Base-by-base conservation (phyloP, 169 alveolate species). In the Plasmodium ovale region DNA sequence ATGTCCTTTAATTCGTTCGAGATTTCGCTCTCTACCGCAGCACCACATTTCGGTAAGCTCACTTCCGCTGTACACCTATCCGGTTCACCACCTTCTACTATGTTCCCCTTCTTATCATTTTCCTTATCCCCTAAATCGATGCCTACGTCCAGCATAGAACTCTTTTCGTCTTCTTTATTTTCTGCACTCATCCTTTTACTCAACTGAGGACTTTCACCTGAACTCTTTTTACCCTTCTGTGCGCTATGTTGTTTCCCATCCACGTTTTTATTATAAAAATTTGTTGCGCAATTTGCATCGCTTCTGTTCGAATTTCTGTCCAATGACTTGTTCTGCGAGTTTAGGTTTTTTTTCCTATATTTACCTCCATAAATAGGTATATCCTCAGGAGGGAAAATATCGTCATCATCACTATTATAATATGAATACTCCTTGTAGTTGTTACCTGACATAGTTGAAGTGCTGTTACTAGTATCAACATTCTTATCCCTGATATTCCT, bases 301-400 rank as follows among this genome's bases (percentile, higher is more conserved):
- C 27, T 82, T 53, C 35, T 44, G 23, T 64, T 19, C 3, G 79
- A 82, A 82, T 59, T 65, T 16, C 68, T 65, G 56, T 23, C 37
- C 42, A 82, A 19, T 5, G 82, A 21, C 23, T 65, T 82, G 65
- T 65, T 58, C 49, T 65, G 64, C n/a, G 47, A 31, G 42, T 19
- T 51, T 14, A 42, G 4, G 14, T n/a, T 47, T 39, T 51, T 67
- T 39, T 82, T 49, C 33, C 59, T 82, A 47, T 47, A 47, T 47
- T 47, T 47, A 2, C 16, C 56, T 14, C 16, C 16, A 5, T 6
- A n/a, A 14, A 14, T 21, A 14, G 12, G 56, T 3, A 47, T 47
- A 3, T 51, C 54, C 37, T 62, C 74, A 21, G 27, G 44, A 33
- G 88, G 16, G 21, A 60, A 44, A 44, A 14, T 47, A 47, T 47